These are phyloP conservation scores for Alternaria viburni DNA, from an alignment of 2,329 filamentous ascomycete species.

Conservation along the genomic window DNA sequence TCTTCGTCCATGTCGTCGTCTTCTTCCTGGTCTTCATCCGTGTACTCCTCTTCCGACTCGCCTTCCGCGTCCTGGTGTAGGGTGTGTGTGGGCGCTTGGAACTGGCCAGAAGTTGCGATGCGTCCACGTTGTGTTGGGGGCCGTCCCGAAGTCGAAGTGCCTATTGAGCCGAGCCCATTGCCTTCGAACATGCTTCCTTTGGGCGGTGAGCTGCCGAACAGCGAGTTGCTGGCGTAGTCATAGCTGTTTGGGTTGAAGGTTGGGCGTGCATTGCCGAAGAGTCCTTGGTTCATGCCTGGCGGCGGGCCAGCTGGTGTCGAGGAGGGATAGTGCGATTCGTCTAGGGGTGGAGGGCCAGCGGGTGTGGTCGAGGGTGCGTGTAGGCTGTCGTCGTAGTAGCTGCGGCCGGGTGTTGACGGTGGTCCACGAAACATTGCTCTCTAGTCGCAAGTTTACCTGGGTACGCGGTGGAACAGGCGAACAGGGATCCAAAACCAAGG, in stretches of 20 bases:
- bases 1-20: constrained; percentile 45
- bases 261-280: constrained; percentile 61
- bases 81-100: constrained; percentile 41
- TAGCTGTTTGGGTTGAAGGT: constrained; percentile 28
- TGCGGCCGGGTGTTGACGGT: constrained; percentile 45
- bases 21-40: constrained; percentile 33
- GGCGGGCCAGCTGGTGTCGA: constrained; percentile 63
- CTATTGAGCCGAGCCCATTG: constrained; percentile 34
- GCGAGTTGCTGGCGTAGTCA: constrained; percentile 24
- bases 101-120: constrained; percentile 26
- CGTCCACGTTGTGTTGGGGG: constrained; percentile 39
- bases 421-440: constrained; percentile 45
- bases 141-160: constrained; percentile 36
- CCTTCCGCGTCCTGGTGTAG: constrained; percentile 40
- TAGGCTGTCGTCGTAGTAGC: constrained; percentile 32
- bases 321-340: constrained; percentile 52
- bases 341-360: constrained; percentile 60
- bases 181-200: constrained; percentile 37
- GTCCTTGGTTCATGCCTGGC: constrained; percentile 50
- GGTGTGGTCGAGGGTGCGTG: constrained; percentile 62
- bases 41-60: constrained; percentile 42
- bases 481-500: constrained; percentile 10
- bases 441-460: neutral
- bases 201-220: constrained; percentile 44
- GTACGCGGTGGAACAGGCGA: constrained; percentile 1